Evolutionary conservation across 1,139 yeast genomes (phyloP), one percentile per base, ranked within the genome.

Genomic region (Magnusiomyces suaveolens): DNA sequence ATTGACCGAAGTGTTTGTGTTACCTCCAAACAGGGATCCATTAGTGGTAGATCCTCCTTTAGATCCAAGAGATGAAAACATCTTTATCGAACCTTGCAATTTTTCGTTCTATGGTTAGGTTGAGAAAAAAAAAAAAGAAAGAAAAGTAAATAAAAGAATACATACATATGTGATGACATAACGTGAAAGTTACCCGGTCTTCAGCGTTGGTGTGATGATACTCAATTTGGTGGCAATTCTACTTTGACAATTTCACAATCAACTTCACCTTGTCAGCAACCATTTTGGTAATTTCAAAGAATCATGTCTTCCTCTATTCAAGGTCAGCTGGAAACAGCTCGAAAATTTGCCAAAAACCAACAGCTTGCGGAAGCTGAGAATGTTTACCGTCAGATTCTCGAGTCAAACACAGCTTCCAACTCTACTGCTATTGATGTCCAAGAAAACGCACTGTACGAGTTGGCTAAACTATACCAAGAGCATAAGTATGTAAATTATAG

Each of bases 281-380:
- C 12, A 8, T 12, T 29, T 29, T 29, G 12, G 6, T 12, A 29
- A 12, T 8, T 8, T 8, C 6, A 29, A 29, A 29, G 12, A 38
- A 38, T 4, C 8, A 38, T 38, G 43, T 4, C 6, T 16, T 4
- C 43, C 4, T 38, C 43, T 10, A 16, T 38, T 16, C 18, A 38
- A n/a, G 55, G 52, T 20, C 54, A 57, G 41, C 57, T 64, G 43
- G 79, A 78, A 58, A 75, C 72, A 20, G 95, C 95, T 21, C 77
- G 87, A 67, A 71, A 71, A 47, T 80, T 83, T 38, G 79, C 73
- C 3, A 66, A 74, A 38, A 69, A 72, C 39, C 75, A 78, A 53
- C 72, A 84, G 43, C 75, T 71, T 55, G 70, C 69, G 0, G 71
- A 69, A 18, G 94, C 94, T 0, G 94, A 84, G 65, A 56, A 70